Evolutionary conservation across 495 filamentous ascomycete genomes (phyloP).

Genomic region (Aspergillus campestris): DNA sequence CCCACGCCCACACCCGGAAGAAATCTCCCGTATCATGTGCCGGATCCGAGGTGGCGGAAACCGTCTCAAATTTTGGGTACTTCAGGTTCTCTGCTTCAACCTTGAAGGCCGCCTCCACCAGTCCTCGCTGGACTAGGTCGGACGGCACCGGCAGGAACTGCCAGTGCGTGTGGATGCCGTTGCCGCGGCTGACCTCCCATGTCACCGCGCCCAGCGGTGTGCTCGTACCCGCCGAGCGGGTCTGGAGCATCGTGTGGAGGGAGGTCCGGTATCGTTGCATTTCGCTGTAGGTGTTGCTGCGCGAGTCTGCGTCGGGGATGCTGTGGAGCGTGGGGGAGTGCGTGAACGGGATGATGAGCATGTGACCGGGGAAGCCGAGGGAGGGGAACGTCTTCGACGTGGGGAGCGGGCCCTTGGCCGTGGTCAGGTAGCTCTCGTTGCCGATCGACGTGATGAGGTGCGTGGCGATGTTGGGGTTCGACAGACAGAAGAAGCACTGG

Average conservation of each 20-base stretch:
- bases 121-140: conserved; percentile 51
- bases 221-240: conserved; percentile 30
- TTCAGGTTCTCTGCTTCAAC: conserved; percentile 72
- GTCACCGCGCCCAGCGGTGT: conserved; percentile 64
- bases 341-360: conserved; percentile 81
- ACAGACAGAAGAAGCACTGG: conserved; percentile 90
- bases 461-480: conserved; percentile 68
- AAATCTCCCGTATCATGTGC: conserved; percentile 57
- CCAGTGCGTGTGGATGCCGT: conserved; percentile 85
- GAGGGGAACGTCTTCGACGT: conserved; percentile 55
- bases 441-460: conserved; percentile 88
- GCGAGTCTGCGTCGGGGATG: conserved; percentile 50
- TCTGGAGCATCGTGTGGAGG: conserved; percentile 61
- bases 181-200: conserved; percentile 75
- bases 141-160: conserved; percentile 78
- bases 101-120: conserved; percentile 77
- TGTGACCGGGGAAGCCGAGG: conserved; percentile 72
- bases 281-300: conserved; percentile 53
- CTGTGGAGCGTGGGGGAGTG: conserved; percentile 61
- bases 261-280: conserved; percentile 70
- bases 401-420: conserved; percentile 81
- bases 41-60: conserved; percentile 21
- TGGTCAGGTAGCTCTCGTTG: conserved; percentile 76
- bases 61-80: conserved; percentile 46
- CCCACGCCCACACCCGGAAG: conserved; percentile 80